Conservation (phyloP, 371 early-diverging fungal species). For the Mucor lusitanicus region DNA sequence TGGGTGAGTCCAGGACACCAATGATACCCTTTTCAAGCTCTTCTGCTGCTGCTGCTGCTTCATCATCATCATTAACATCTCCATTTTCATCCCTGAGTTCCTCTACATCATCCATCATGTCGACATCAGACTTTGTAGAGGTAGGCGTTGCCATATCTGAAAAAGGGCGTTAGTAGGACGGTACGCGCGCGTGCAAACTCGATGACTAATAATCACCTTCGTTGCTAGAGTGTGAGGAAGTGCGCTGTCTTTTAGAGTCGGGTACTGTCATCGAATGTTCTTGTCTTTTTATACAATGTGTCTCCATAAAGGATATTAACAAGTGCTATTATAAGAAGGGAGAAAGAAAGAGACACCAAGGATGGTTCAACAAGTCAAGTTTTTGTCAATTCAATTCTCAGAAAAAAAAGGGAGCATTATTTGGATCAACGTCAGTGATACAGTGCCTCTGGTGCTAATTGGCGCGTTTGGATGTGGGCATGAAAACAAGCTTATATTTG, state of each 20-base stretch:
- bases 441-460: too few relatives aligned
- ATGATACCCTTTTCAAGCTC: conserved; percentile 20
- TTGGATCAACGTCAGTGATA: background rate
- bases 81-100: background rate
- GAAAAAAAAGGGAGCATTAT: too few relatives aligned
- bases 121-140: conserved; percentile 11
- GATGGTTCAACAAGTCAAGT: too few relatives aligned
- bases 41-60: conserved; percentile 1
- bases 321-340: background rate
- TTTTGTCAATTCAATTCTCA: background rate
- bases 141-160: conserved; percentile 19
- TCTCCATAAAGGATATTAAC: conserved; percentile 14
- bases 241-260: conserved; percentile 28
- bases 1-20: conserved; percentile 11
- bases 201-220: conserved; percentile 12
- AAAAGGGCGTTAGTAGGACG: background rate
- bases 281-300: conserved; percentile 20
- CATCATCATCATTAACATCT: conserved; percentile 13
- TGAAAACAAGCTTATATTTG: too few relatives aligned
- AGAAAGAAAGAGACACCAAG: background rate
- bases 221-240: conserved; percentile 16
- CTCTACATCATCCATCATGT: conserved; percentile 15
- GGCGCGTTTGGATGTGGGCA: background rate
- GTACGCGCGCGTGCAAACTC: background rate
- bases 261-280: conserved; percentile 28